phyloP scores from a whole-genome alignment of 805 yeast species.

The Naumovozyma baii region DNA sequence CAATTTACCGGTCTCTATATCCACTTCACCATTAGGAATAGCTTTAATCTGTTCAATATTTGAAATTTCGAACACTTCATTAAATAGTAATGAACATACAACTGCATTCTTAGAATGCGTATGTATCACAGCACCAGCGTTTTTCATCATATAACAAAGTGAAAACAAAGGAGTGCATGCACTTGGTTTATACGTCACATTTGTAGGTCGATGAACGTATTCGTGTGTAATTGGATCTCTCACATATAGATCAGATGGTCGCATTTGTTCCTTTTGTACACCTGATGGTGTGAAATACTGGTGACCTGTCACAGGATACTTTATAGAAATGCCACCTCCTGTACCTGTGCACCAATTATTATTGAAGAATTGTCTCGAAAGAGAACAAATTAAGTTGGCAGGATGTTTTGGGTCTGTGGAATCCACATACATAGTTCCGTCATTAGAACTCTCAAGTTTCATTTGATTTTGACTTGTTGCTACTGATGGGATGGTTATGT shows the following conservation, averaged over 20 bases:
- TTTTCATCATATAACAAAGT: slow-evolving; percentile 55
- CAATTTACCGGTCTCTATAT: slow-evolving; percentile 30
- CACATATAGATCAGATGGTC: slow-evolving; percentile 74
- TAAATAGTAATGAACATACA: slow-evolving; percentile 61
- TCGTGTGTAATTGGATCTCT: slow-evolving; percentile 43
- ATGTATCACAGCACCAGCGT: slow-evolving; percentile 89
- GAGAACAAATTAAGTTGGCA: slow-evolving; percentile 72
- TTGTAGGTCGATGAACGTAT: slow-evolving; percentile 52
- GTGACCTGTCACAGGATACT: slow-evolving; percentile 34
- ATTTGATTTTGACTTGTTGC: background rate
- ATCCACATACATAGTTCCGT: background rate
- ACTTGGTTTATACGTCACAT: slow-evolving; percentile 74
- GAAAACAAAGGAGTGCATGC: slow-evolving; percentile 88
- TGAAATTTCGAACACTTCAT: slow-evolving; percentile 62
- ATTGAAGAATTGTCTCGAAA: slow-evolving; percentile 66
- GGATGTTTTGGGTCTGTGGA: slow-evolving; percentile 58
- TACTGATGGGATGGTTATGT: background rate
- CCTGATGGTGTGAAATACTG: slow-evolving; percentile 91
- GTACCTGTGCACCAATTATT: slow-evolving; percentile 94
- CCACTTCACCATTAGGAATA: slow-evolving; percentile 55
- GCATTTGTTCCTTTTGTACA: slow-evolving; percentile 83
- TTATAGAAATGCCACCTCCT: slow-evolving; percentile 86
- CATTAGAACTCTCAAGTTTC: background rate
- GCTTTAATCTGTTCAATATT: slow-evolving; percentile 92
- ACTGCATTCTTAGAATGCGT: slow-evolving; percentile 90